Evolutionary conservation across 2,329 filamentous ascomycete species (phyloP), one percentile per base, ranked within the genome.

Genomic region (Trichoderma harzianum): DNA sequence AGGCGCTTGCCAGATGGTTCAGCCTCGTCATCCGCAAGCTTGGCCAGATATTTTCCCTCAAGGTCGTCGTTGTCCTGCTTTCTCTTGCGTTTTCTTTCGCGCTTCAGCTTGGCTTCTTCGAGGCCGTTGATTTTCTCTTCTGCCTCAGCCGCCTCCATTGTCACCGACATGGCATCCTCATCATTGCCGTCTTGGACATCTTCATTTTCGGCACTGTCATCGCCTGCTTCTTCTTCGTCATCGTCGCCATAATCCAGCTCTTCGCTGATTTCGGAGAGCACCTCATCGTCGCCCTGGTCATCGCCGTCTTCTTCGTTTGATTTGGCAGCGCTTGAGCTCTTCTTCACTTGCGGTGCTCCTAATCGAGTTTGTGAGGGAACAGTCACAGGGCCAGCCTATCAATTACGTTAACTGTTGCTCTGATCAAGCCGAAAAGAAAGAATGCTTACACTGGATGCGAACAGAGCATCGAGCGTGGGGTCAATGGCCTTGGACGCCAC

Each of bases 1-100:
- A 84, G 85, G 58, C 86, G 86, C 77, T 91, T 90, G 47, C 83
- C 85, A 67, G 84, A 78, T 70, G 86, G 84, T 79, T 87, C 84
- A 78, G 89, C 85, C 78, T 89, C 83, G 76, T 89, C 86, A 77
- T 89, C 82, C 76, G 85, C 87, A 34, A 95, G 80, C 74, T 90
- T 90, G 70, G 87, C 84, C 82, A 95, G 84, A 76, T 95, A 94
- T 65, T 87, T 88, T 71, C 86, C 87, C 78, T 94, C 92, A 2
- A 94, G 81, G 70, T 93, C 89, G 28, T 93, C 90, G 72, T 91
- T 87, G 12, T 91, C 88, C 36, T 91, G 87, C 70, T 85, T 90
- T 72, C 91, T 86, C 83, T 92, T 93, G 73, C 91, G 86, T 79
- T 92, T 92, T 34, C 87, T 84, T 11, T 88, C 85, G 81, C 78